These are phyloP conservation scores for Selaginella tamariscina DNA, from an alignment of 75 land plant species.

Conservation along the genomic window DNA sequence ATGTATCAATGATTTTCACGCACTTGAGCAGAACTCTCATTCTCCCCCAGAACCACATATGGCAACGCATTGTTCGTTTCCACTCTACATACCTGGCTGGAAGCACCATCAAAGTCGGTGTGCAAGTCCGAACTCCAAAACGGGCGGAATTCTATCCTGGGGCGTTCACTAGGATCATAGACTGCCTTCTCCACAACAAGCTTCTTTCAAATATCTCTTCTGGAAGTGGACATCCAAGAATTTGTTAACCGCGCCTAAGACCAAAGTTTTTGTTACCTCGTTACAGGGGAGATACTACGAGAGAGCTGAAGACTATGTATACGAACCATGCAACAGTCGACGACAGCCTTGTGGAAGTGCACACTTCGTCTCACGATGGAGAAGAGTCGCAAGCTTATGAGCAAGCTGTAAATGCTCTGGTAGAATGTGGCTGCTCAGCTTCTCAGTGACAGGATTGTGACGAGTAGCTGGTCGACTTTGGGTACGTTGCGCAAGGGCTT, in stretches of 20 bases:
- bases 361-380: conserved; percentile 16
- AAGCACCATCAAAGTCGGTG: not conserved
- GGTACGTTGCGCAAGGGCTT: conserved; percentile 24
- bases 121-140: not conserved
- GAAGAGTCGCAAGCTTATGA: conserved; percentile 14
- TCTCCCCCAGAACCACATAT: not conserved
- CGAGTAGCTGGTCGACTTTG: conserved; percentile 30
- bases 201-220: conserved; percentile 16
- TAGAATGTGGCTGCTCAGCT: conserved; percentile 25
- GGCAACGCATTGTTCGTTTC: not conserved
- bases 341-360: conserved; percentile 15
- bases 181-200: conserved; percentile 13
- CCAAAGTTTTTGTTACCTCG: conserved; percentile 14
- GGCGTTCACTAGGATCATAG: conserved; percentile 7
- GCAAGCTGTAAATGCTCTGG: conserved; percentile 19
- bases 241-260: not conserved
- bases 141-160: conserved; percentile 6
- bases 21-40: not conserved
- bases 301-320: conserved; percentile 12
- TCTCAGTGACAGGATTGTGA: conserved; percentile 17
- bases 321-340: conserved; percentile 10
- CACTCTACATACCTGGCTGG: not conserved
- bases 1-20: not conserved
- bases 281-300: conserved; percentile 16
- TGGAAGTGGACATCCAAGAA: not conserved